Evolutionary conservation across 2,329 filamentous ascomycete species (phyloP).

Genomic region (Aspergillus ruber): DNA sequence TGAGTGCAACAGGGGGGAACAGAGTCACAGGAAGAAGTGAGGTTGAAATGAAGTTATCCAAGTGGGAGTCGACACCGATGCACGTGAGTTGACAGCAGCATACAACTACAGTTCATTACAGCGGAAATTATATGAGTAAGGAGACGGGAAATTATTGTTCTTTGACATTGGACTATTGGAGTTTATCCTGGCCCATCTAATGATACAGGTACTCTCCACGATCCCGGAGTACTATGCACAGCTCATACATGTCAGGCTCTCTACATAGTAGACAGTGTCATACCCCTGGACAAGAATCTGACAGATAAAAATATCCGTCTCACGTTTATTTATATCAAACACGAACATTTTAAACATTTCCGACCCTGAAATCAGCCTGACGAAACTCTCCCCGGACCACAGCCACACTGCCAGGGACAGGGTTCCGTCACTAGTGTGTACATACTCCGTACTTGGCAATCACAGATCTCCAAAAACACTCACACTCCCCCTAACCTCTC

Average conservation of each 20-base stretch:
- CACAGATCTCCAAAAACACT: conserved; percentile 42
- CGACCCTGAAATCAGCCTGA: conserved; percentile 9
- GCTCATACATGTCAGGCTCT: not conserved
- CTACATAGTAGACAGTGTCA: not conserved
- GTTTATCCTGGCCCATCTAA: not conserved
- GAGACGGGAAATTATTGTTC: no score
- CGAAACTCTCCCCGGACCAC: not conserved
- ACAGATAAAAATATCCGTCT: not conserved
- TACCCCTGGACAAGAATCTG: not conserved
- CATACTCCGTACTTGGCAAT: not conserved
- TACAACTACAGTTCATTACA: no score
- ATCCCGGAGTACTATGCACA: not conserved
- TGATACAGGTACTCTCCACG: not conserved
- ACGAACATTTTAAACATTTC: not conserved
- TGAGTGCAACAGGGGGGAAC: no score
- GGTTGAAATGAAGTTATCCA: no score
- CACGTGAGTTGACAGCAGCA: no score
- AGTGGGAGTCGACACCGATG: no score
- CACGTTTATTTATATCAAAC: not conserved
- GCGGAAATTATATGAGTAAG: no score
- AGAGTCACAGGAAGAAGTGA: no score
- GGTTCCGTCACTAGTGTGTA: not conserved
- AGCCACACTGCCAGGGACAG: not conserved
- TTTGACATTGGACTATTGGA: not conserved
- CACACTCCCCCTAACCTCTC: conserved; percentile 52